Evolutionary conservation across 169 alveolate species (phyloP).

Genomic region (Plasmodium gonderi): DNA sequence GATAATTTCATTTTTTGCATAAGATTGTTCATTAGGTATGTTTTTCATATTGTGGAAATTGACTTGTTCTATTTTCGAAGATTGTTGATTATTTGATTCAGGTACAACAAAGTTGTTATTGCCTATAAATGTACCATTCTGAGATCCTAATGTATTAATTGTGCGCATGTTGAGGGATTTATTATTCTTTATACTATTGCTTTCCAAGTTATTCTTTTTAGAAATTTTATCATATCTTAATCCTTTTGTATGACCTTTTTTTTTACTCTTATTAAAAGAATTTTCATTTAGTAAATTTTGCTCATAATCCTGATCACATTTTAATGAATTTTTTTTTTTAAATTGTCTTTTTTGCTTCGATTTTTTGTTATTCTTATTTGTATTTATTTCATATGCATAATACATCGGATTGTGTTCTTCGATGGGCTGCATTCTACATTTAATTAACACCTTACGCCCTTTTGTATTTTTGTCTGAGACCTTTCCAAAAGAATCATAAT

Average conservation of each 20-base stretch:
- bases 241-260: not conserved
- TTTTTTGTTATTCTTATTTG: constrained; percentile 1
- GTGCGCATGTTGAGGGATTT: not conserved
- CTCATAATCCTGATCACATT: not conserved
- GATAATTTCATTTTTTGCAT: not conserved
- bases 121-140: not conserved
- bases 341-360: constrained; percentile 1
- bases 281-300: not conserved
- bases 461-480: constrained; percentile 6
- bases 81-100: not conserved
- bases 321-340: constrained; percentile 5
- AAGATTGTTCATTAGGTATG: not conserved
- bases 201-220: not conserved
- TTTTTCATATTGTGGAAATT: not conserved
- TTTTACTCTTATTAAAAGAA: not conserved
- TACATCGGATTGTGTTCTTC: not conserved
- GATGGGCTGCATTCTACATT: not conserved
- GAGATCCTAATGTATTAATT: not conserved
- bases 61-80: not conserved
- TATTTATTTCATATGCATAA: not conserved
- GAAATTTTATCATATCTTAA: not conserved
- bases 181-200: not conserved
- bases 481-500: not conserved
- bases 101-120: not conserved
- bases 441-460: not conserved